These are phyloP conservation scores for Sporothrix sp. DNA, from an alignment of 2,329 filamentous ascomycete genomes.

Conservation along the genomic window DNA sequence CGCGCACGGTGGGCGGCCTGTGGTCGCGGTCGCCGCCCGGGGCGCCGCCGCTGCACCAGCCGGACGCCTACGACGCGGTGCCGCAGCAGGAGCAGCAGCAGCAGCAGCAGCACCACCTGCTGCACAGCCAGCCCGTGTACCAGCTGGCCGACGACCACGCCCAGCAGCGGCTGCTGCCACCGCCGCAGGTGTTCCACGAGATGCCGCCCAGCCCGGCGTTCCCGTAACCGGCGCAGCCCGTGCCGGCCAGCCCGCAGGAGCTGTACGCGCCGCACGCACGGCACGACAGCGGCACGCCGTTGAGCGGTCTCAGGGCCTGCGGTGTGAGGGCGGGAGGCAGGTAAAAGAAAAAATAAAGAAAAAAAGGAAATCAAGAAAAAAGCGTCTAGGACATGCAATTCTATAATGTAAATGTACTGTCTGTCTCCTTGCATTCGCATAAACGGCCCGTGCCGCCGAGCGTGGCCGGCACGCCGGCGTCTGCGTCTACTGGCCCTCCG, in stretches of 20 bases:
- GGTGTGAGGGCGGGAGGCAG: neutral
- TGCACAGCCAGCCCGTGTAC: neutral
- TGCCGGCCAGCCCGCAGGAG: neutral
- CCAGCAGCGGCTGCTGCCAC: neutral
- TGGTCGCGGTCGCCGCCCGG: constrained; percentile 20
- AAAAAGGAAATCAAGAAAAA: no score
- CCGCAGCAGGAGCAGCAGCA: neutral
- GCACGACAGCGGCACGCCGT: neutral
- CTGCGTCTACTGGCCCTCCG: no score
- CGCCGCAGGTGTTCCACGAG: neutral
- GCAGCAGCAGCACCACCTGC: no score
- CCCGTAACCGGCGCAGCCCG: neutral
- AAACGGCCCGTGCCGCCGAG: no score
- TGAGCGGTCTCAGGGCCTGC: neutral
- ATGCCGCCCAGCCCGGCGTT: no score
- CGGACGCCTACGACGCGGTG: neutral
- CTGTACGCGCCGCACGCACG: neutral
- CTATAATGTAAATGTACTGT: no score
- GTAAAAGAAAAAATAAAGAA: neutral
- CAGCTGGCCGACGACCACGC: neutral
- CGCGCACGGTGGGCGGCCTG: constrained; percentile 19
- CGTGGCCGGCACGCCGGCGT: no score
- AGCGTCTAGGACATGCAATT: no score
- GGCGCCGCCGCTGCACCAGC: constrained; percentile 2
- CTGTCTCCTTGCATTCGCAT: no score